A percentile compares a stretch with the other conserved stretches of the same genome.
Evolutionary conservation across 169 alveolate genomes (phyloP).

Genomic region (Miamiensis avidus): DNA sequence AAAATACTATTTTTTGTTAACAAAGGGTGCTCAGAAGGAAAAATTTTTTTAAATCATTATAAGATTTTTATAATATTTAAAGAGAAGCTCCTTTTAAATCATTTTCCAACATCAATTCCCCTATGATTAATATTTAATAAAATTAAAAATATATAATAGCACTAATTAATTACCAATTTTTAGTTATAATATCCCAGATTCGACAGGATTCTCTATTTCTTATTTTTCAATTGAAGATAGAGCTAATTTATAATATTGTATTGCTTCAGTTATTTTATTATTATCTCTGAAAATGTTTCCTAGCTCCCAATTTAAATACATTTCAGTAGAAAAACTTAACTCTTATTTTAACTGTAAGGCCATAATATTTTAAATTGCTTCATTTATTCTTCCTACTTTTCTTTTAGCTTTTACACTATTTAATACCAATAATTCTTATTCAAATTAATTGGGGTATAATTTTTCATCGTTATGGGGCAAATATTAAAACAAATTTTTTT

Average conservation of each 20-base stretch:
- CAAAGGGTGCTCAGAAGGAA: neutral
- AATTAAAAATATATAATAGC: neutral
- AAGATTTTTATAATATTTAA: neutral
- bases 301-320: neutral
- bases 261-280: neutral
- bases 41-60: no score
- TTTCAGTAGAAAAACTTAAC: neutral
- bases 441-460: neutral
- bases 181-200: neutral
- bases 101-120: neutral
- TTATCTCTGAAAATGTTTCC: neutral
- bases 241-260: neutral
- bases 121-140: neutral
- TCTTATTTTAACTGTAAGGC: neutral
- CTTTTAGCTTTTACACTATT: neutral
- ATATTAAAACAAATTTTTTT: no score
- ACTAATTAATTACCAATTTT: neutral
- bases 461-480: no score
- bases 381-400: neutral
- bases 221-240: neutral
- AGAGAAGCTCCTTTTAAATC: neutral
- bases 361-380: no score
- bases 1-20: no score
- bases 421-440: neutral
- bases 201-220: neutral